Conservation (phyloP, 179 eudicot species). For the Spinacia oleracea region DNA sequence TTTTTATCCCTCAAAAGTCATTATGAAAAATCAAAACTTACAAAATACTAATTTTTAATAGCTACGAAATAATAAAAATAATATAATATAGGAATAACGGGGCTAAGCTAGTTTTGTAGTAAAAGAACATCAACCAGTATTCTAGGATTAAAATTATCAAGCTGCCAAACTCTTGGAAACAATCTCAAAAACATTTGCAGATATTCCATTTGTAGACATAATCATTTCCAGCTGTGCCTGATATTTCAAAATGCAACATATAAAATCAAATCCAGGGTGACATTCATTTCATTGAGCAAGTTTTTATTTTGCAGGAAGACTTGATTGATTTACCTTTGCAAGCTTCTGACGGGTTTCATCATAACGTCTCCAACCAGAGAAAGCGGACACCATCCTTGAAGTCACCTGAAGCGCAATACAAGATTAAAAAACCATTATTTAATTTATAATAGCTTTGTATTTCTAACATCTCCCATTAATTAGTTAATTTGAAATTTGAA, state of each 20-base stretch:
- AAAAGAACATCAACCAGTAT: conserved; percentile 1
- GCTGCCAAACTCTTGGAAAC: conserved; percentile 95
- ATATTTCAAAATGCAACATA: conserved; percentile 24
- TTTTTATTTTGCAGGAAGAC: not conserved
- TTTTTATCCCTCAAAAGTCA: no score
- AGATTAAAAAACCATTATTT: not conserved
- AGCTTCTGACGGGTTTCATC: conserved; percentile 80
- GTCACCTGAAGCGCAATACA: conserved; percentile 73
- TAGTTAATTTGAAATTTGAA: no score
- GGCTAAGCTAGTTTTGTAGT: not conserved
- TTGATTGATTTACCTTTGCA: conserved; percentile 89
- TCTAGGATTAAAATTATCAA: conserved; percentile 31
- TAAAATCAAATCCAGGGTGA: no score
- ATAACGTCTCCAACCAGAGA: conserved; percentile 91
- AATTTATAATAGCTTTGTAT: no score
- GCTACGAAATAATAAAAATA: no score
- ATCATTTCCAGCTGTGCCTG: conserved; percentile 97
- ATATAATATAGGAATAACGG: no score
- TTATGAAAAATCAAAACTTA: no score
- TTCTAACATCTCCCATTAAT: no score
- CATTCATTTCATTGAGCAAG: not conserved
- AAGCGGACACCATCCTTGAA: conserved; percentile 90
- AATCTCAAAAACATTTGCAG: conserved; percentile 94
- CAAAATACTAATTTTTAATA: no score
- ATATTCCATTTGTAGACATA: conserved; percentile 73